Conservation (phyloP, 345 rosid species). For the Nephelium lappaceum region DNA sequence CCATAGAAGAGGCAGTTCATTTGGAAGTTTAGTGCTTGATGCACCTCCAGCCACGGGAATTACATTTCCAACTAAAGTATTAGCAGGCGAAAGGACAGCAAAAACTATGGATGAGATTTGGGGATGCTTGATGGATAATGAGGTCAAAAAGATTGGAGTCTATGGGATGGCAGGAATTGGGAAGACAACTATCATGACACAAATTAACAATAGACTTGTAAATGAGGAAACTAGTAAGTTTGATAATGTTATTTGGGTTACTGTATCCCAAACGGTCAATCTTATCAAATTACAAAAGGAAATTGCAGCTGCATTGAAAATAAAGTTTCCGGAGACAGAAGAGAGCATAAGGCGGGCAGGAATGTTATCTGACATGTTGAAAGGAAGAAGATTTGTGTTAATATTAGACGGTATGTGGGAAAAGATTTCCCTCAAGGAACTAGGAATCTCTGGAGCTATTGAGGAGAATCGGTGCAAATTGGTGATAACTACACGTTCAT, state of each 20-base stretch:
- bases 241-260: conserved; percentile 18
- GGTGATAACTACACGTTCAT: conserved; percentile 22
- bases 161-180: conserved; percentile 30
- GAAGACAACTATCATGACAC: conserved; percentile 8
- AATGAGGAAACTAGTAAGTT: background rate
- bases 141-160: conserved; percentile 21
- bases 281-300: no score
- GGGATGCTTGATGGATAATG: conserved; percentile 11
- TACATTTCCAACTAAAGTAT: background rate
- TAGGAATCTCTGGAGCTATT: conserved; percentile 8
- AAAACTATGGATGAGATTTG: conserved; percentile 1
- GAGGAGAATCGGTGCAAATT: conserved; percentile 17
- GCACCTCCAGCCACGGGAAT: background rate
- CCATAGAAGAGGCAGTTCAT: background rate
- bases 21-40: conserved; percentile 5
- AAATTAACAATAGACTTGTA: conserved; percentile 15
- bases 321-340: no score
- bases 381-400: background rate
- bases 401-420: conserved; percentile 16
- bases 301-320: no score
- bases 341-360: conserved; percentile 18
- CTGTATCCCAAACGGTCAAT: background rate
- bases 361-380: background rate
- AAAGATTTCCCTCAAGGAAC: background rate
- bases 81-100: background rate